phyloP scores from a whole-genome alignment of 2,329 filamentous ascomycete species.

The Polytolypa hystricis region DNA sequence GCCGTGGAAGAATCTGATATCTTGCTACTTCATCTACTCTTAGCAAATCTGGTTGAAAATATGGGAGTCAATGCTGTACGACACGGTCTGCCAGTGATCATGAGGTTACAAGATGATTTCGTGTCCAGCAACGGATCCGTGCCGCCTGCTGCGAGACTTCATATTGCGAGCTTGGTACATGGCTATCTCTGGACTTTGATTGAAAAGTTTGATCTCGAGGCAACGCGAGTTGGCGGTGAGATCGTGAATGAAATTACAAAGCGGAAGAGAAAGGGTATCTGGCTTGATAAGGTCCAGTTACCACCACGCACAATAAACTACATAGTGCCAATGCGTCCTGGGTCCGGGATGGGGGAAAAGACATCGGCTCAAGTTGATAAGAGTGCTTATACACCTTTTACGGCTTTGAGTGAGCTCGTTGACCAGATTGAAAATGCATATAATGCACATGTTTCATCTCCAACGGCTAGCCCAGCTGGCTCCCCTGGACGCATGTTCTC shows the following conservation, averaged over 20 bases:
- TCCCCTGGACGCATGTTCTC: constrained; percentile 57
- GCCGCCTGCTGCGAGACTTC: constrained; percentile 57
- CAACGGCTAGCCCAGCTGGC: constrained; percentile 56
- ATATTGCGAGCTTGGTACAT: constrained; percentile 72
- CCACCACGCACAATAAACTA: constrained; percentile 52
- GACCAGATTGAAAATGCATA: constrained; percentile 65
- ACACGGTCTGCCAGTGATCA: constrained; percentile 76
- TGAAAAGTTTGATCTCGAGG: constrained; percentile 66
- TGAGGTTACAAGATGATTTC: constrained; percentile 78
- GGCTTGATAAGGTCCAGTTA: constrained; percentile 63
- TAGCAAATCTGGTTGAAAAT: constrained; percentile 60
- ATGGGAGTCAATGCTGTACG: constrained; percentile 73
- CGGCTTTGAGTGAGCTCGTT: constrained; percentile 59
- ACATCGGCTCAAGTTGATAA: constrained; percentile 32
- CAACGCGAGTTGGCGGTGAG: constrained; percentile 54
- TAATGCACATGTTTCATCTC: constrained; percentile 41
- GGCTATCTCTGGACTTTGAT: constrained; percentile 77
- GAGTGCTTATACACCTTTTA: constrained; percentile 57
- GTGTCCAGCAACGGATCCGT: constrained; percentile 19
- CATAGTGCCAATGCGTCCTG: constrained; percentile 42
- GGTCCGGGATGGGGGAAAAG: constrained; percentile 27
- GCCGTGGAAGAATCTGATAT: constrained; percentile 64
- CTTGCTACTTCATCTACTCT: constrained; percentile 62
- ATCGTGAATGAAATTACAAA: constrained; percentile 67
- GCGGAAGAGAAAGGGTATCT: constrained; percentile 62